Conservation (phyloP, 1,139 yeast genomes). For the Candida mesenterica region DNA sequence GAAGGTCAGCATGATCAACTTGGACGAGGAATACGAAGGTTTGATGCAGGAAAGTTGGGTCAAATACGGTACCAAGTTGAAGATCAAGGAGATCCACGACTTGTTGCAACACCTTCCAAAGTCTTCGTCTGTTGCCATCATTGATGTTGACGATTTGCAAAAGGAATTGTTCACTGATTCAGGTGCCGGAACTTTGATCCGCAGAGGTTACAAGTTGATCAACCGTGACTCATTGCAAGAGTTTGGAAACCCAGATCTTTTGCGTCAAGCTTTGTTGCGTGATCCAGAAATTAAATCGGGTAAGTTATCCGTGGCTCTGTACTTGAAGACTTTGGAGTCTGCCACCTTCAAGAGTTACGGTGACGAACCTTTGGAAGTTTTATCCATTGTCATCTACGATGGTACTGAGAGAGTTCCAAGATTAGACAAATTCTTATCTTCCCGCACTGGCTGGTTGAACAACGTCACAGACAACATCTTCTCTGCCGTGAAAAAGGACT, state of each 20-base stretch:
- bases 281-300: conserved; percentile 75
- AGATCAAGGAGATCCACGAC: conserved; percentile 94
- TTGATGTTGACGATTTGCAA: conserved; percentile 90
- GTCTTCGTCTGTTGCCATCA: conserved; percentile 96
- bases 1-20: conserved; percentile 82
- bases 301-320: conserved; percentile 74
- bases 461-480: conserved; percentile 95
- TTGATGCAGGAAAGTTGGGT: conserved; percentile 96
- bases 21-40: conserved; percentile 93
- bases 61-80: conserved; percentile 95
- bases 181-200: conserved; percentile 97
- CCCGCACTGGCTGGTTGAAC: conserved; percentile 94
- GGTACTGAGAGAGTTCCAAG: conserved; percentile 53
- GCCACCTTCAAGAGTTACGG: conserved; percentile 76
- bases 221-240: conserved; percentile 68
- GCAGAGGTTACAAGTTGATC: conserved; percentile 91
- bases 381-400: conserved; percentile 66
- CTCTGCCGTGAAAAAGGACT: conserved; percentile 76
- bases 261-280: conserved; percentile 73
- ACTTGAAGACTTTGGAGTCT: conserved; percentile 68
- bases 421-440: conserved; percentile 82
- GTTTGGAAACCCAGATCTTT: conserved; percentile 72
- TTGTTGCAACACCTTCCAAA: conserved; percentile 91
- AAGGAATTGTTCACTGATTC: conserved; percentile 97
- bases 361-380: conserved; percentile 93